Evolutionary conservation across 495 filamentous ascomycete species (phyloP).

Genomic region (Pyrenopolyporus hunteri): DNA sequence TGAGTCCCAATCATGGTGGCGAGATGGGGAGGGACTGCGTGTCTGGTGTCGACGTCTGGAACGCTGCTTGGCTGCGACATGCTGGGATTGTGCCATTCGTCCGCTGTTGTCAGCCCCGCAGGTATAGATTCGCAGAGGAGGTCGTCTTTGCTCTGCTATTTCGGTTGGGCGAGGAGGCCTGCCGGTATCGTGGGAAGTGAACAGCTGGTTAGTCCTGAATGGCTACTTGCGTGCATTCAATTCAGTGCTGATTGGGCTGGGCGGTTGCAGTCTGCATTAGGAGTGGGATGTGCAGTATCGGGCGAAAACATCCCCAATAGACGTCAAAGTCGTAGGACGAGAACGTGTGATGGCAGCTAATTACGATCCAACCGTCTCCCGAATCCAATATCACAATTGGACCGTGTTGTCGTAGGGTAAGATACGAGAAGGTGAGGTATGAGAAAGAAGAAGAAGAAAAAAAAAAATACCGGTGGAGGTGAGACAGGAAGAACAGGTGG

Average conservation of each 20-base stretch:
- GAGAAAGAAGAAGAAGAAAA: constrained; percentile 12
- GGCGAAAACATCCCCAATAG: constrained; percentile 44
- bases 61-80: constrained; percentile 42
- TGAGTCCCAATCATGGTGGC: constrained; percentile 50
- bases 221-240: constrained; percentile 40
- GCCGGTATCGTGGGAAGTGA: constrained; percentile 42
- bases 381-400: constrained; percentile 26
- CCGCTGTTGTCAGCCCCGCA: constrained; percentile 48
- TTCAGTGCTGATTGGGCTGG: constrained; percentile 42
- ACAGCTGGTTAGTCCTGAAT: constrained; percentile 47
- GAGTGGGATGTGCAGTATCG: constrained; percentile 43
- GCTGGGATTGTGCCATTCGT: constrained; percentile 52
- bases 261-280: constrained; percentile 43
- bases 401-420: constrained; percentile 9
- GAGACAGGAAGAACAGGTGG: neutral
- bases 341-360: constrained; percentile 39
- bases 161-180: constrained; percentile 39
- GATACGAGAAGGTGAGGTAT: constrained; percentile 29
- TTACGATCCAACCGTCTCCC: constrained; percentile 19
- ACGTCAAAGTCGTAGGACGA: constrained; percentile 36
- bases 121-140: constrained; percentile 38
- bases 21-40: constrained; percentile 43
- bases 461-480: constrained; percentile 10
- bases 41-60: constrained; percentile 46
- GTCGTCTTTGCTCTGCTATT: constrained; percentile 35